phyloP scores from a whole-genome alignment of 805 yeast species.

The Metschnikowia lachancei region DNA sequence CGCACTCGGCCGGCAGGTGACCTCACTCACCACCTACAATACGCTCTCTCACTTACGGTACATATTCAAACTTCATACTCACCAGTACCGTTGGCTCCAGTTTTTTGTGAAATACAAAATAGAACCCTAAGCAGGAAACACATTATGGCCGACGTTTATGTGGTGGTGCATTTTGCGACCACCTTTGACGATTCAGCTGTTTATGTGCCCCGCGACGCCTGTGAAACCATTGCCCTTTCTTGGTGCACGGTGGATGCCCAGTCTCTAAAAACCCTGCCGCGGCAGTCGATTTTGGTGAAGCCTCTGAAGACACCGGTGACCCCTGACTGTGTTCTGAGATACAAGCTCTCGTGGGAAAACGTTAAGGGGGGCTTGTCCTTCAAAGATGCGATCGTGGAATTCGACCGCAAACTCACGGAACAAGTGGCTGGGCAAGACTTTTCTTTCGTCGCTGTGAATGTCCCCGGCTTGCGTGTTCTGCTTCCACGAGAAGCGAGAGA shows the following conservation, averaged over 20 bases:
- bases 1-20: slow-evolving; percentile 8
- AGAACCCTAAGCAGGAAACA: background rate
- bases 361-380: slow-evolving; percentile 57
- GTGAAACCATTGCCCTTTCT: slow-evolving; percentile 64
- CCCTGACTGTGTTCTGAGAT: slow-evolving; percentile 49
- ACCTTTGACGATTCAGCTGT: slow-evolving; percentile 65
- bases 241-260: slow-evolving; percentile 62
- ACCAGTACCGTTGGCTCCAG: background rate
- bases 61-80: background rate
- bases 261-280: slow-evolving; percentile 41
- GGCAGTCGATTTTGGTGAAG: slow-evolving; percentile 50
- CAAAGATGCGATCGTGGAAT: slow-evolving; percentile 56
- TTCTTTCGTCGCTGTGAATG: slow-evolving; percentile 62
- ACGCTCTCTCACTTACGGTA: background rate
- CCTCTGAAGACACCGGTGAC: slow-evolving; percentile 69
- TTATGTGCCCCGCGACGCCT: slow-evolving; percentile 60
- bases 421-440: slow-evolving; percentile 49
- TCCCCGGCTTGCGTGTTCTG: slow-evolving; percentile 74
- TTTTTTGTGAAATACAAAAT: background rate
- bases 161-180: slow-evolving; percentile 59
- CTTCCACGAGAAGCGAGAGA: slow-evolving; percentile 80
- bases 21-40: slow-evolving; percentile 3
- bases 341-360: slow-evolving; percentile 59
- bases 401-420: slow-evolving; percentile 52
- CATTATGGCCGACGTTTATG: slow-evolving; percentile 52